A percentile compares a stretch with the other conserved stretches of the same genome.
These are phyloP conservation scores for Massospora cicadina DNA, from an alignment of 371 early-diverging fungal species.

Conservation along the genomic window DNA sequence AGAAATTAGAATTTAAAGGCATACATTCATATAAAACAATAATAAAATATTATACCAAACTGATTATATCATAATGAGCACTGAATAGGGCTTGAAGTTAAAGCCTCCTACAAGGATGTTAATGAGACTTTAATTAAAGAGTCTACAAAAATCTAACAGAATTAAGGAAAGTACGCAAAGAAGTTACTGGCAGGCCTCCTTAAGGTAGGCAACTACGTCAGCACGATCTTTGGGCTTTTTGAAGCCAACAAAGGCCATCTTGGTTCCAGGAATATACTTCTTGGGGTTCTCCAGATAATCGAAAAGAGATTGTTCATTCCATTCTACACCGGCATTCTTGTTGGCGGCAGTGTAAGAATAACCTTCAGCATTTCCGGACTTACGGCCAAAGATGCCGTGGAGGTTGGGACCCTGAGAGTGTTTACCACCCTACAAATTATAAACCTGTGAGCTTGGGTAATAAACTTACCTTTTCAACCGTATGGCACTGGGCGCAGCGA, in stretches of 20 bases:
- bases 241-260: constrained; percentile 97
- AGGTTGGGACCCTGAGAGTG: constrained; percentile 96
- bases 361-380: constrained; percentile 70
- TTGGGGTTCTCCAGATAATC: constrained; percentile 94
- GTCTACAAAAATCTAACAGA: background rate
- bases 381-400: constrained; percentile 78
- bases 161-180: background rate
- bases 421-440: constrained; percentile 39
- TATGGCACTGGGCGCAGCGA: constrained; percentile 97
- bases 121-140: background rate
- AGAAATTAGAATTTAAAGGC: no score
- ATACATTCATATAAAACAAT: no score
- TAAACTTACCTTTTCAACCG: constrained; percentile 56
- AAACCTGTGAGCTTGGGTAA: background rate
- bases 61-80: no score
- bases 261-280: constrained; percentile 91
- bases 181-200: constrained; percentile 22
- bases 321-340: constrained; percentile 66
- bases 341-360: constrained; percentile 91
- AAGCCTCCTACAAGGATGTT: background rate
- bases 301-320: constrained; percentile 73
- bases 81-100: no score
- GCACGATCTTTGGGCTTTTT: constrained; percentile 80
- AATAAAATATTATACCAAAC: no score
- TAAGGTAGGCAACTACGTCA: constrained; percentile 84